A percentile compares a stretch with the other conserved stretches of the same genome.
phyloP scores from a whole-genome alignment of 257 asterid species.

The Capsicum chinense region DNA sequence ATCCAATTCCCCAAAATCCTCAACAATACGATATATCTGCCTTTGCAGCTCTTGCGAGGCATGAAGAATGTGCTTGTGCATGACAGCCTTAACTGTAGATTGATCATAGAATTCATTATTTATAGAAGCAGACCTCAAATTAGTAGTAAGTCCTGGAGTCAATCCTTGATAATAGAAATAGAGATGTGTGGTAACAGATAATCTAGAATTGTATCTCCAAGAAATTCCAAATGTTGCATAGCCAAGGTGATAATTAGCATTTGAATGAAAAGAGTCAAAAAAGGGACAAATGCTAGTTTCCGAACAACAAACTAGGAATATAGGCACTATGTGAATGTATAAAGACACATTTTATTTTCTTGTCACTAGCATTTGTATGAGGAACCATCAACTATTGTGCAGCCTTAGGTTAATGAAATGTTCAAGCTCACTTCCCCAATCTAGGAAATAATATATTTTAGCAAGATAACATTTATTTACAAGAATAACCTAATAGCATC shows the following conservation, averaged over 20 bases:
- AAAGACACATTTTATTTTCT: background rate
- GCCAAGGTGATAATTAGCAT: background rate
- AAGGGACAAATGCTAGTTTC: no score
- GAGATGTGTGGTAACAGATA: constrained; percentile 62
- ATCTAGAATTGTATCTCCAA: constrained; percentile 86
- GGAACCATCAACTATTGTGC: background rate
- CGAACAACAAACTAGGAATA: background rate
- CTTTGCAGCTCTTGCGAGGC: constrained; percentile 66
- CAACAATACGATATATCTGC: constrained; percentile 44
- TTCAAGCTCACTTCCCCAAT: background rate
- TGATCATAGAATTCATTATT: constrained; percentile 76
- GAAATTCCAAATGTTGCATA: constrained; percentile 75
- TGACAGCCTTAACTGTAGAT: constrained; percentile 57
- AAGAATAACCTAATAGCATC: constrained; percentile 77
- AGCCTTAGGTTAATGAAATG: background rate
- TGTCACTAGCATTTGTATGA: no score
- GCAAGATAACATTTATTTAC: background rate
- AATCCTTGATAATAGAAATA: constrained; percentile 55
- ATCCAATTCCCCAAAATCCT: constrained; percentile 31
- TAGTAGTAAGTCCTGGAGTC: constrained; percentile 76
- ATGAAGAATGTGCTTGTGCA: constrained; percentile 73
- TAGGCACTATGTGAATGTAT: background rate
- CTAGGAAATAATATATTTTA: background rate
- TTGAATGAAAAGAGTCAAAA: background rate
- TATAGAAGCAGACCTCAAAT: constrained; percentile 82